Evolutionary conservation across 2,329 filamentous ascomycete species (phyloP), one percentile per base, ranked within the genome.

Genomic region (Colletotrichum sp.): DNA sequence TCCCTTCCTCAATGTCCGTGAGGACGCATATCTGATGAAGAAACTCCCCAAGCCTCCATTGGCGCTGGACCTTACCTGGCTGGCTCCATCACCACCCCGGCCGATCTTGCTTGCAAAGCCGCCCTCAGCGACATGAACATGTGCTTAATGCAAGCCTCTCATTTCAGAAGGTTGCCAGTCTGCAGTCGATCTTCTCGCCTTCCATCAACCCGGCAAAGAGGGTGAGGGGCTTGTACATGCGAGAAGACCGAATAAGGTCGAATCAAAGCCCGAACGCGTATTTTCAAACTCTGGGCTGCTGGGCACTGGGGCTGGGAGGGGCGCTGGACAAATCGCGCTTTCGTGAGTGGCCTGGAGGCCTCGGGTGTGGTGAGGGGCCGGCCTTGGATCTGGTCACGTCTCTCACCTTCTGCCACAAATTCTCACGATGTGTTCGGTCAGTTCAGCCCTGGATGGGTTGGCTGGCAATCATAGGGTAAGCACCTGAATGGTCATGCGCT

Each of bases 111-210:
- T 32, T 24, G 30, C 30, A 16, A 55, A 28, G n/a, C 36, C 52
- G n/a, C 26, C 24, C 8, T 34, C 9, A 32, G 30, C 32, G 57
- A 34, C 69, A 39, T 32, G 32, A 36, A 60, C 72, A 75, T 75
- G 69, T 63, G 72, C 72, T 63, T 68, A 13, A 63, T 75, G 69
- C 69, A 72, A 8, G 34, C 16, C 36, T 30, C 57, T 62, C 72
- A 34, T 72, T 68, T 21, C 30, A 63, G 69, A 55, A 15, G 13
- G 24, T 60, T 64, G 28, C 21, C 52, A 62, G 26, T n/a, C n/a
- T n/a, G 21, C 39, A 34, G 60, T 26, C 30, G 34, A 34, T 59
- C n/a, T 71, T 24, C 32, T 32, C 13, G 18, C 57, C 60, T 34
- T 75, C 36, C 28, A 24, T 64, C 62, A 74, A 74, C 24, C 62